Conservation (phyloP, 2,329 filamentous ascomycete genomes). For the Neospermospora avenae region DNA sequence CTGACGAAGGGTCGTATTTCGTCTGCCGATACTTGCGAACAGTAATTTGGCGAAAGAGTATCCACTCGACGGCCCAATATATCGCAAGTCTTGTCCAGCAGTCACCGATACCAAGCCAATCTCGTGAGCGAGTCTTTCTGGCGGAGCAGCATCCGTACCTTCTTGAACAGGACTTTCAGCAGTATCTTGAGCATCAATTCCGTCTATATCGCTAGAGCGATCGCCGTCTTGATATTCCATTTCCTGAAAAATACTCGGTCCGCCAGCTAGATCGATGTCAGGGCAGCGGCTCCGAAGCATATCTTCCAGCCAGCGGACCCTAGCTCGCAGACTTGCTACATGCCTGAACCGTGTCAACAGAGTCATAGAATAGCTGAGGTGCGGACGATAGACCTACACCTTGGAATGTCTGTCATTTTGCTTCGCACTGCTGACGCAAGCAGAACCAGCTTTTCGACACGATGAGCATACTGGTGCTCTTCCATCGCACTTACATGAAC, state of each 20-base stretch:
- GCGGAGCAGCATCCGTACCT: neutral
- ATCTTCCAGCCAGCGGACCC: constrained; percentile 46
- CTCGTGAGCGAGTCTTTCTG: constrained; percentile 43
- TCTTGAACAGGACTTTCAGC: neutral
- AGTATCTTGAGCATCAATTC: neutral
- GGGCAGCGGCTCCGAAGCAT: constrained; percentile 42
- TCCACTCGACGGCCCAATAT: constrained; percentile 54
- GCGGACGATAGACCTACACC: constrained; percentile 33
- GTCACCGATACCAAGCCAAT: constrained; percentile 51
- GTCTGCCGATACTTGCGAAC: constrained; percentile 39
- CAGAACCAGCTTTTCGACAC: constrained; percentile 41
- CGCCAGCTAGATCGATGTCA: constrained; percentile 40
- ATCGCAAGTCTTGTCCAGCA: constrained; percentile 45
- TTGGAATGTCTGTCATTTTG: constrained; percentile 38
- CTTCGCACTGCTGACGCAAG: constrained; percentile 45
- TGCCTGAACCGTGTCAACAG: constrained; percentile 28
- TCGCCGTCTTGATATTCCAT: neutral
- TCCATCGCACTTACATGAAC: constrained; percentile 42
- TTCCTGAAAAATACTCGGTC: constrained; percentile 11
- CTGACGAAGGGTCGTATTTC: constrained; percentile 11
- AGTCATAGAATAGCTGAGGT: neutral
- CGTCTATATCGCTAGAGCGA: neutral
- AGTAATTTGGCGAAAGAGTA: constrained; percentile 51
- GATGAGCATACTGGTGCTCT: constrained; percentile 41
- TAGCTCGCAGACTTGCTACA: constrained; percentile 39